Base-by-base conservation (phyloP, 345 rosid genomes). In the Pistacia atlantica region DNA sequence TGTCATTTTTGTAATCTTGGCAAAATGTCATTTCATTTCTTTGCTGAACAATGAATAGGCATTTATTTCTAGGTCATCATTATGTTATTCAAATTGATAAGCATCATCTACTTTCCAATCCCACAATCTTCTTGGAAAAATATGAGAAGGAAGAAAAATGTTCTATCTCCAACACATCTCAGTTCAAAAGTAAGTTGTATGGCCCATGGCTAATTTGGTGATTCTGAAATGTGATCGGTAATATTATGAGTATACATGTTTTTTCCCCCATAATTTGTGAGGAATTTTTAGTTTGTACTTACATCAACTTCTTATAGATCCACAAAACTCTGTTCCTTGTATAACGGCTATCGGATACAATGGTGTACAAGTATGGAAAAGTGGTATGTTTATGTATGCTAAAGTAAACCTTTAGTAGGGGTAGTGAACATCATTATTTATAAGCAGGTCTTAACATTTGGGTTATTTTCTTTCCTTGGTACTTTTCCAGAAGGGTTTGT, bases 271-370 rank as follows among this genome's bases (percentile, higher is more conserved):
- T 1, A 54, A 4, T 54, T 14, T 54, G 7, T 54, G 6, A 4
- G n/a, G 16, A 54, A 54, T 54, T 51, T 52, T 16, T 54, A 71
- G 64, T 65, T 69, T 75, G 78, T 84, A 93, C 95, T 93, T 93
- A 79, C 95, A 90, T 89, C 83, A 66, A 71, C 42, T 72, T 80
- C 54, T 52, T 81, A 56, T 80, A 95, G 99, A 93, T 73, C 92
- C 96, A 25, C 90, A 84, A 82, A 87, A 88, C 14, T 86, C 89
- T 78, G 83, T 86, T 71, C 99, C 99, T 69, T 89, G 89, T 80
- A 79, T 93, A 79, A 82, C 92, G 52, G 96, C 97, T 74, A 83
- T 95, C 70, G 98, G 98, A 56, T 86, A 83, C 86, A 95, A 90
- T 81, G 99, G 98, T 8, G 77, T 87, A 71, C 91, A 91, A 78